Evolutionary conservation across 2,329 filamentous ascomycete genomes (phyloP), one percentile per base, ranked within the genome.

Genomic region (Endothia cerciana): DNA sequence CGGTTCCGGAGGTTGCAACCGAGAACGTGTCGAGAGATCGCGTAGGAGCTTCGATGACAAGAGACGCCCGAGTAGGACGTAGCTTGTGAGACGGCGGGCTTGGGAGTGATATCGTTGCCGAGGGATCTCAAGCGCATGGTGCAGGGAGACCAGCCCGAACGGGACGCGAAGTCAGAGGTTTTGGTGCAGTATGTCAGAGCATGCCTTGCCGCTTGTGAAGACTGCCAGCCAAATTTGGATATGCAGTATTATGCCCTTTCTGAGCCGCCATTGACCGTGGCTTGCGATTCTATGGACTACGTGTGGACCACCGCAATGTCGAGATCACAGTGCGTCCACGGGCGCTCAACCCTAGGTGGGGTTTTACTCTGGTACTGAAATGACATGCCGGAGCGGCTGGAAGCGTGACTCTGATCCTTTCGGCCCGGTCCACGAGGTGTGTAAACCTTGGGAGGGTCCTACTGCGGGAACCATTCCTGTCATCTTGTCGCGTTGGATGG

Each of bases 391-490:
- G 45, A 47, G 60, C 40, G 33, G 33, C 25, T 36, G 25, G 36
- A 41, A n/a, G 58, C 43, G 43, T 55, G 60, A 62, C 60, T 53
- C 28, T 33, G 36, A 53, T 53, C 36, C 47, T 53, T 62, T 53
- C 60, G 60, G 60, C 33, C 60, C 60, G 47, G 47, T 53, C 60
- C 60, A 62, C 30, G 60, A 51, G 60, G 36, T 55, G 25, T 36
- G 19, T 55, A 17, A 40, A 53, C 30, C 53, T 38, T 33, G 8
- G 30, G 30, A 40, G 33, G 36, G 19, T 53, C 22, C 49, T 62
- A 33, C 10, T 41, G 60, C 43, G 60, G 60, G 58, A 51, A 10
- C 47, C 38, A 45, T 59, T 30, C 47, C 57, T 59, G 60, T 55
- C 60, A 62, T 62, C 60, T 53, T 55, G 60, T 41, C 25, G 60